Base-by-base conservation (phyloP, 2,329 filamentous ascomycete genomes). In the Nemania abortiva region DNA sequence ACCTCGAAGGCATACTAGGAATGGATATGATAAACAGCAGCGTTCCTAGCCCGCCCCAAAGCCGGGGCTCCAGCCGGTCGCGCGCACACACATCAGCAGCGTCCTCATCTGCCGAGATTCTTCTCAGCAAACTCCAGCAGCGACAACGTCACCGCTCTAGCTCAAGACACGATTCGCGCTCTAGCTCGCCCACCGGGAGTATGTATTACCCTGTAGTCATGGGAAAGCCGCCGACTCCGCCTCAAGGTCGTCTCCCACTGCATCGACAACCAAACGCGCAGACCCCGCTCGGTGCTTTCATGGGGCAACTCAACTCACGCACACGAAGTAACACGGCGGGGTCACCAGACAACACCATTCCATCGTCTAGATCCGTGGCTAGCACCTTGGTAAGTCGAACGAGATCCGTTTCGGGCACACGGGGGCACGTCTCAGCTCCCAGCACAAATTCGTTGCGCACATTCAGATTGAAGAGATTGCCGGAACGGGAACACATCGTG, bases 11-110 rank as follows among this genome's bases (percentile, higher is more conserved):
- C 22, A 13, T 45, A 13, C 20, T 49, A 59, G 24, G 11, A 22
- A 27, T 59, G 22, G 54, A 59, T 37, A 54, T 39, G 50, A 42
- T 34, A 52, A 62, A n/a, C 53, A 50, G 13, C 49, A 69, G 60
- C 42, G 63, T 72, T 39, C 74, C 76, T 3, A 81, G 79, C 13
- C 81, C 80, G 24, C 79, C 80, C 3, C 78, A 77, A 1, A 81
- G 79, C 56, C 72, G 78, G 11, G 77, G 73, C 1, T 78, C 78
- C 1, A 80, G 78, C 65, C 73, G 74, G 3, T 77, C 77, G 6
- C 76, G 76, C 7, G 72, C 73, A 11, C 66, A 69, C 50, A 56
- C 65, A 18, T 47, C 55, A 45, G 42, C 63, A 56, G 54, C 69
- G 65, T 55, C 72, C 42, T 9, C 64, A 4, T 63, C 73, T 6